These are phyloP conservation scores for Solioccasus polychromus DNA, from an alignment of 768 basidiomycete species.

Conservation along the genomic window DNA sequence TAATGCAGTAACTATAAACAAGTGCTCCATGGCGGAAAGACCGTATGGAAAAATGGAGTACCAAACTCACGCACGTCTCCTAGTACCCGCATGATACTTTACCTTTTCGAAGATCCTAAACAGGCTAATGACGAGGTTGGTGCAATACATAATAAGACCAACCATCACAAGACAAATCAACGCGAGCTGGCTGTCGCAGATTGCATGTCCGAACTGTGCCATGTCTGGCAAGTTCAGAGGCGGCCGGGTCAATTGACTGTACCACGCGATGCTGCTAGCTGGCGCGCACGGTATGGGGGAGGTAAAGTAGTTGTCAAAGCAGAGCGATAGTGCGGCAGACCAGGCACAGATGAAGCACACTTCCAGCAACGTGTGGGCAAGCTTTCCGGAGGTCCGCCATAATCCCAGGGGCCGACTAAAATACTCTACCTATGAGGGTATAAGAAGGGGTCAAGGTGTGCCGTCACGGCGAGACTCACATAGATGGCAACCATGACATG, in stretches of 20 bases:
- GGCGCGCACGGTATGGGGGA: slow-evolving; percentile 77
- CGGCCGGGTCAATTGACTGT: slow-evolving; percentile 57
- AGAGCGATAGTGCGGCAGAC: slow-evolving; percentile 85
- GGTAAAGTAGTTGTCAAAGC: slow-evolving; percentile 91
- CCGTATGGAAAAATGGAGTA: slow-evolving; percentile 1
- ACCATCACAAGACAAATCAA: slow-evolving; percentile 77
- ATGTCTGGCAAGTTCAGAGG: slow-evolving; percentile 27
- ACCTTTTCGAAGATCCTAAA: slow-evolving; percentile 89
- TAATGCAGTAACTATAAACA: slow-evolving; percentile 1
- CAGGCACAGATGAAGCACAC: slow-evolving; percentile 92
- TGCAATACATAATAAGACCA: slow-evolving; percentile 77
- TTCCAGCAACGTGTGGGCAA: slow-evolving; percentile 83
- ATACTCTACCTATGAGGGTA: slow-evolving; percentile 70
- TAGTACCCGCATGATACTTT: slow-evolving; percentile 57
- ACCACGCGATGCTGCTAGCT: slow-evolving; percentile 63
- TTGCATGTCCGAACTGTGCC: slow-evolving; percentile 48
- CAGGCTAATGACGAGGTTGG: slow-evolving; percentile 79
- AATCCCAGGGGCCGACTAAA: slow-evolving; percentile 90
- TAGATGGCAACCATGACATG: slow-evolving; percentile 88
- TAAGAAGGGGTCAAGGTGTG: slow-evolving; percentile 13
- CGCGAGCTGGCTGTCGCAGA: slow-evolving; percentile 76
- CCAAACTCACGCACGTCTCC: slow-evolving; percentile 16
- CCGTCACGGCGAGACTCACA: slow-evolving; percentile 43
- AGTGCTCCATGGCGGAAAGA: background rate
- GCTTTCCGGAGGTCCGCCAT: slow-evolving; percentile 85